Evolutionary conservation across 1,284 basidiomycete genomes (phyloP), one percentile per base, ranked within the genome.

Genomic region (Xerocomus alliaceus): DNA sequence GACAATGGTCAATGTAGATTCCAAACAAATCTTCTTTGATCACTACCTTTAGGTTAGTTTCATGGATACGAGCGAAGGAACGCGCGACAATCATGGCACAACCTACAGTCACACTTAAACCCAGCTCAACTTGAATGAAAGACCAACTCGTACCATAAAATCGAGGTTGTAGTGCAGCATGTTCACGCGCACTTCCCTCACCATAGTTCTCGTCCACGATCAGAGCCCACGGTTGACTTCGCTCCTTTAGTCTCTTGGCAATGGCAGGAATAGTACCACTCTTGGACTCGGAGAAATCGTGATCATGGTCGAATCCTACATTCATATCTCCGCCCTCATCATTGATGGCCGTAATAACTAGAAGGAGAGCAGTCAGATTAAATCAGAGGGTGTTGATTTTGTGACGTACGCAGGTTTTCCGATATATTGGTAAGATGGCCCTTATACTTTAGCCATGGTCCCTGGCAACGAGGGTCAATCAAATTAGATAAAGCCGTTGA

Each of bases 391-490:
- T 53, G 49, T n/a, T 47, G 18, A 53, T 49, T 46, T 61, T 20
- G 13, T 49, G 24, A 84, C 91, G 73, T 73, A 94, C 92, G 79
- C 17, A 97, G 88, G 79, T 99, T 99, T 78, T 98, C 95, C 2
- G 96, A 95, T 63, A 98, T 95, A 77, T 98, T 98, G 46, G 90
- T 92, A 45, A 99, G 82, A 79, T 99, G 96, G 0, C 96, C 93
- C 76, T 95, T 99, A 83, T 97, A 99, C 82, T 98, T 98, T 67
- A 99, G 81, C 97, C 97, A 99, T 42, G 94, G 92, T 3, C 95
- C 95, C 91, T 92, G 68, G 37, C 22, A 52, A 29, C 41, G 58
- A 58, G 57, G n/a, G 22, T 56, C n/a, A 45, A 47, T 60, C 60
- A 52, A 48, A 39, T 52, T 37, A 22, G 54, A 57, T 44, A 31